Evolutionary conservation across 495 filamentous ascomycete species (phyloP), one percentile per base, ranked within the genome.

Genomic region (Sabuloglossum arenarium): DNA sequence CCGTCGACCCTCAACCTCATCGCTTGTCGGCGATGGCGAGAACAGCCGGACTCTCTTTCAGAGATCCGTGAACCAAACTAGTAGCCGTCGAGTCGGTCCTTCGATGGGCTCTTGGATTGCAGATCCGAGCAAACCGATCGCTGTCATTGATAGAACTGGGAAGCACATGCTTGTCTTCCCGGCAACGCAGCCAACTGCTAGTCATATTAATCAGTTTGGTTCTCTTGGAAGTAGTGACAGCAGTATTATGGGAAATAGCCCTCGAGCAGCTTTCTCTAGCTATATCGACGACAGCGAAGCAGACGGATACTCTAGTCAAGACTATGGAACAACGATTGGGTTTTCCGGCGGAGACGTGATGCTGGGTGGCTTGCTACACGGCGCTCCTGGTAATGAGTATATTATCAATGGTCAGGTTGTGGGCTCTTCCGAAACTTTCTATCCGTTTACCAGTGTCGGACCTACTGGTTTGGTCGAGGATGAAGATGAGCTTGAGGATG

Each of bases 381-480:
- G 53, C 68, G 61, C 69, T 68, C 24, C 82, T 67, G 70, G 70
- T 30, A 73, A 71, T 39, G 71, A 71, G 56, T 71, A 77, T 19
- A 71, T 79, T 25, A 74, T 81, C 14, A 74, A 79, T 61, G 81
- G 79, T 56, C 78, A 84, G 62, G 75, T 79, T 8, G 73, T 85
- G 59, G 80, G 82, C 12, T 80, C 84, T n/a, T 75, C 77, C 12
- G 84, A 87, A 66, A 84, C 84, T 9, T 88, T 87, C 69, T 85
- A 82, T 62, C 79, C 82, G 2, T 77, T 80, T 43, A 71, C 71
- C n/a, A 72, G 73, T 21, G 78, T 85, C 54, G 68, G 70, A 43
- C 70, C 76, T 34, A 72, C 79, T 57, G 75, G 73, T 53, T 71
- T 69, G 5, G 70, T 77, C 27, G 63, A 76, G 37, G 74, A 82